These are phyloP conservation scores for Iris macrosiphon DNA, from an alignment of 106 monocot genomes.

Conservation along the genomic window DNA sequence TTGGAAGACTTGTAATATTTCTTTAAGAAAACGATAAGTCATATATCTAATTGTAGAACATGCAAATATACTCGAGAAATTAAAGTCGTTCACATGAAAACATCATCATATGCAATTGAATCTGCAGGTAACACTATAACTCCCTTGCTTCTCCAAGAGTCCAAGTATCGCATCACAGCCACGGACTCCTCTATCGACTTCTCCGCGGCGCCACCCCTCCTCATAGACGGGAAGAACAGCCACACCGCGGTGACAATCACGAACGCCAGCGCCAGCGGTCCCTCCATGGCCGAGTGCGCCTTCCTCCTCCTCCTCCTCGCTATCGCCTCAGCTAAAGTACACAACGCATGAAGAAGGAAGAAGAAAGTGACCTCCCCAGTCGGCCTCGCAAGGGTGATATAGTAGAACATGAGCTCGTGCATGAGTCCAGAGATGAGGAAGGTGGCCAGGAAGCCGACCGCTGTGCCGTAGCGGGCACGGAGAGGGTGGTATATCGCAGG, in stretches of 20 bases:
- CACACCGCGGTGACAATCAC: conserved; percentile 21
- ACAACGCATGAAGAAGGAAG: conserved; percentile 43
- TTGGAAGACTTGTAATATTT: too few species aligned
- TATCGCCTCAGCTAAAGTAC: conserved; percentile 19
- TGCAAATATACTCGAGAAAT: too few species aligned
- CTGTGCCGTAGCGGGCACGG: conserved; percentile 10
- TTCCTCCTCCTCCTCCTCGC: conserved; percentile 4
- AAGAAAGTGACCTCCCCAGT: conserved; percentile 35
- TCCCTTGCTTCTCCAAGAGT: too few species aligned
- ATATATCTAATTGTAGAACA: too few species aligned
- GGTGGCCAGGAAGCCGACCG: conserved; percentile 15
- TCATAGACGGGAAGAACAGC: conserved; percentile 29
- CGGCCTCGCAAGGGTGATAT: conserved; percentile 18
- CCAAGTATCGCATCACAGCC: conserved; percentile 8
- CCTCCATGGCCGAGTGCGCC: conserved; percentile 7
- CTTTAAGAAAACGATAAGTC: too few species aligned
- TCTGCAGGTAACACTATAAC: too few species aligned
- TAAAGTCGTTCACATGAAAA: too few species aligned
- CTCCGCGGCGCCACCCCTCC: conserved; percentile 14
- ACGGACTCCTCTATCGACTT: conserved; percentile 22
- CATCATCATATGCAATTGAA: too few species aligned
- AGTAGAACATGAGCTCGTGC: conserved; percentile 56
- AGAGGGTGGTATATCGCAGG: conserved; percentile 46
- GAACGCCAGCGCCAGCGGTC: conserved; percentile 25
- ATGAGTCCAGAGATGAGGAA: conserved; percentile 51